Conservation (phyloP, 2,329 filamentous ascomycete species). For the Lasiodiplodia theobromae region DNA sequence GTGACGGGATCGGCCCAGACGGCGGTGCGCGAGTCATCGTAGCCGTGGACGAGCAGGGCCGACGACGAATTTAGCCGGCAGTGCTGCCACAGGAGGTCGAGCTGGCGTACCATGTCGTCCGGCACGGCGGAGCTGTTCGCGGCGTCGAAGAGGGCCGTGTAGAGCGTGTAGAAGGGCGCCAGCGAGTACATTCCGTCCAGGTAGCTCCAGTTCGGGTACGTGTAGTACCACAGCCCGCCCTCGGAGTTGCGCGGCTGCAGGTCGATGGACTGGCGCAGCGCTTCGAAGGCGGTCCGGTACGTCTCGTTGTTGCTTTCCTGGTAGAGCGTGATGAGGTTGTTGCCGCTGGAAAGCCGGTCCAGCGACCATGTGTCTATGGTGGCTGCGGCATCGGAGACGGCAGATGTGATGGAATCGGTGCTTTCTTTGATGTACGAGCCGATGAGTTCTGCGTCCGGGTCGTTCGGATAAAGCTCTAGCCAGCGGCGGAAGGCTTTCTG, state of each 20-base stretch:
- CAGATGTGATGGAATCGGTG: constrained; percentile 56
- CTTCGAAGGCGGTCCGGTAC: constrained; percentile 58
- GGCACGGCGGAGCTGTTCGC: constrained; percentile 49
- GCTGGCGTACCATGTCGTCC: constrained; percentile 50
- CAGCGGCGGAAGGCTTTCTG: constrained; percentile 56
- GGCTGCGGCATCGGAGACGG: constrained; percentile 44
- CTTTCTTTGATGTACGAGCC: constrained; percentile 54
- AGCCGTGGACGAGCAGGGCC: constrained; percentile 45
- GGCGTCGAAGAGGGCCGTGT: constrained; percentile 47
- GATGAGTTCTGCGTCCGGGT: constrained; percentile 53
- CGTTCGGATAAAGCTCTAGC: constrained; percentile 55
- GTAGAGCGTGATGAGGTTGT: constrained; percentile 60
- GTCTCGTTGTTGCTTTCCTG: constrained; percentile 52
- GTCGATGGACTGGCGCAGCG: constrained; percentile 56
- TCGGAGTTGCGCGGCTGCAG: constrained; percentile 58
- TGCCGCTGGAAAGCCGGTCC: constrained; percentile 60
- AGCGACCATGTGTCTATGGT: constrained; percentile 34
- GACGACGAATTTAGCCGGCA: constrained; percentile 40
- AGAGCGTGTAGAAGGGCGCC: constrained; percentile 48
- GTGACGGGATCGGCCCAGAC: constrained; percentile 47
- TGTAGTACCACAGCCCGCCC: constrained; percentile 62
- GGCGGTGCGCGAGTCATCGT: constrained; percentile 43
- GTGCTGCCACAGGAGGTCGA: constrained; percentile 46
- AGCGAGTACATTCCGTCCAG: constrained; percentile 60
- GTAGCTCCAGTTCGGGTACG: constrained; percentile 45